phyloP scores from a whole-genome alignment of 768 basidiomycete species.

The Pulveroboletus ravenelii region DNA sequence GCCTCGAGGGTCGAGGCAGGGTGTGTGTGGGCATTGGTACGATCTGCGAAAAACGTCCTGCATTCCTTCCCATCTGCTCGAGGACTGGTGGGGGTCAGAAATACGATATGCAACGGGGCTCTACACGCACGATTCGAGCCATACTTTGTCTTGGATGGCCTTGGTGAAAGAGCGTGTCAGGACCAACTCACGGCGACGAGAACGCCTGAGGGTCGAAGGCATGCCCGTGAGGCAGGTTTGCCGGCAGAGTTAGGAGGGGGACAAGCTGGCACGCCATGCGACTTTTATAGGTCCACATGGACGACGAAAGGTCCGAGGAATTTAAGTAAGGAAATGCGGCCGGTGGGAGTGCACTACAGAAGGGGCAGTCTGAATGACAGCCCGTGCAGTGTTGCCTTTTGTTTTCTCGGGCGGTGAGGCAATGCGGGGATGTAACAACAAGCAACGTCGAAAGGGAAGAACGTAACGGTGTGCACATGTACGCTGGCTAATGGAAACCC shows the following conservation, averaged over 20 bases:
- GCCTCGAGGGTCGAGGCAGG: conserved; percentile 16
- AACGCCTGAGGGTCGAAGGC: conserved; percentile 41
- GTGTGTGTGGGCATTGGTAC: conserved; percentile 16
- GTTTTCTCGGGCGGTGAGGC: too few relatives aligned
- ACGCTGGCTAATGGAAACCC: too few relatives aligned
- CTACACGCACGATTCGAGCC: conserved; percentile 29
- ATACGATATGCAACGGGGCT: not conserved
- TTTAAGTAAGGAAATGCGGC: conserved; percentile 4
- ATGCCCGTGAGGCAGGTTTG: conserved; percentile 28
- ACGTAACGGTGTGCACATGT: too few relatives aligned
- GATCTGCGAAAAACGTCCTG: conserved; percentile 18
- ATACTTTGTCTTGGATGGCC: conserved; percentile 41
- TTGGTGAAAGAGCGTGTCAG: conserved; percentile 49
- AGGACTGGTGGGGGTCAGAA: conserved; percentile 13
- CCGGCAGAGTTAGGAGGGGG: conserved; percentile 9
- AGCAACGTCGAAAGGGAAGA: too few relatives aligned
- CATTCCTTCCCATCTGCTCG: conserved; percentile 18
- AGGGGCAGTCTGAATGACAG: too few relatives aligned
- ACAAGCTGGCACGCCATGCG: conserved; percentile 7
- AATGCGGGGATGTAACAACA: too few relatives aligned
- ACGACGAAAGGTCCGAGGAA: conserved; percentile 16
- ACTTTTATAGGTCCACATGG: conserved; percentile 29
- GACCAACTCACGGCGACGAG: conserved; percentile 43
- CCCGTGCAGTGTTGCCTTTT: too few relatives aligned
- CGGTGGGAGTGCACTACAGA: conserved; percentile 5